Base-by-base conservation (phyloP, 1,284 basidiomycete genomes). In the Malassezia yamatoensis region DNA sequence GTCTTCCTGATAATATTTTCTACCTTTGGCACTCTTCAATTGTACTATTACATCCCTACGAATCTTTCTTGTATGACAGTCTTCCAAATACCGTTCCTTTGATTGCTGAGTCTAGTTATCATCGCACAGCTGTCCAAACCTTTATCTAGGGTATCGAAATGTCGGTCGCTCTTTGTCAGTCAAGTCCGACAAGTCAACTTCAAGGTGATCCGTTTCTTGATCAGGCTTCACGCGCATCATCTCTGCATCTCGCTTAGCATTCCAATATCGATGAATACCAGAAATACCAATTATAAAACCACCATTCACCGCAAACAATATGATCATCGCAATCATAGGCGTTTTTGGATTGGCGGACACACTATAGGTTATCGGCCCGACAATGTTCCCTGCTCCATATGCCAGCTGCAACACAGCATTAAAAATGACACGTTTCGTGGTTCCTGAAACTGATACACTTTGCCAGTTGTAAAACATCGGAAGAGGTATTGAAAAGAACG, bases 141-240 rank as follows among this genome's bases (percentile, higher is more conserved):
- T 16, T 44, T 60, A 73, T 51, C 66, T 64, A 16, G 72, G 70
- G 54, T 74, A 75, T 54, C 72, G 58, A 56, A 73, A 75, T 20
- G 33, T 60, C 11, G 59, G 53, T 21, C 69, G 62, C 61, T 75
- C 61, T 46, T 65, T 64, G 53, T 75, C 73, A 0, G 73, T 73
- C 53, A 64, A 51, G 50, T 75, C 73, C 7, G 66, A 61, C 36
- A 75, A 63, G 44, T 70, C 70, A 18, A 53, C 54, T 59, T 32
- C 32, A 21, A 41, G 54, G 44, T 38, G 47, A 29, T 20, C 15
- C 5, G 15, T 18, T 7, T 16, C 10, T 13, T 55, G 53, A 12
- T 35, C 11, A n/a, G 18, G 35, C 11, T 37, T 13, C 21, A 35
- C 16, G 10, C 47, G 41, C 68, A 64, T 6, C 20, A 33, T 33